Percentiles rank a stretch among this genome's conserved stretches.
phyloP scores from a whole-genome alignment of 192 early-diverging fungal species.

The Gigaspora rosea region DNA sequence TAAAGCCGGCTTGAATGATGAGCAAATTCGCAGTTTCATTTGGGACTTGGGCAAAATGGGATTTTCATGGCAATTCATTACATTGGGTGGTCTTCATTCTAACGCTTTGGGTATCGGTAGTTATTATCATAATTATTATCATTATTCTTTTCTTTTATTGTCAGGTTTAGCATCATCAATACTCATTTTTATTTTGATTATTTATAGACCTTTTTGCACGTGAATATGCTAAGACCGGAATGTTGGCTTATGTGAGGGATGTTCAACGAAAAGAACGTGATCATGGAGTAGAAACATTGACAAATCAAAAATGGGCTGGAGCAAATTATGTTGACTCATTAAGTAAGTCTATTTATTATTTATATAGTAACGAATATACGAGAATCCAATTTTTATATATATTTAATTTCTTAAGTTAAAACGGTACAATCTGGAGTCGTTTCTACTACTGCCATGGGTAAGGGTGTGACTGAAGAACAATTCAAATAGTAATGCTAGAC shows the following conservation, averaged over 20 bases:
- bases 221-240: constrained; percentile 83
- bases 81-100: constrained; percentile 92
- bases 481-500: constrained; percentile 43
- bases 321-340: constrained; percentile 88
- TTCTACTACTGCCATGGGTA: constrained; percentile 93
- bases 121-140: neutral
- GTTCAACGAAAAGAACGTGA: constrained; percentile 92
- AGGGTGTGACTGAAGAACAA: constrained; percentile 85
- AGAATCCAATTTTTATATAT: constrained; percentile 54
- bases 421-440: constrained; percentile 92
- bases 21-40: constrained; percentile 85
- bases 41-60: constrained; percentile 83
- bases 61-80: constrained; percentile 99
- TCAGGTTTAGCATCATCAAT: neutral
- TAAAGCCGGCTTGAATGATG: constrained; percentile 83
- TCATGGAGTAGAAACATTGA: constrained; percentile 87
- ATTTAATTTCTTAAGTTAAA: constrained; percentile 54
- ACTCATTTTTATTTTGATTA: neutral
- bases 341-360: constrained; percentile 33
- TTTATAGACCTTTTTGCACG: constrained; percentile 71
- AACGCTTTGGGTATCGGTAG: constrained; percentile 81
- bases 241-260: constrained; percentile 91
- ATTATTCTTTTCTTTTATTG: neutral
- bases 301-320: constrained; percentile 94
- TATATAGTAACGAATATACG: constrained; percentile 31